Percentiles rank a stretch among this genome's conserved stretches.
Evolutionary conservation across 2,329 filamentous ascomycete genomes (phyloP).

Genomic region (Apiospora sp.): DNA sequence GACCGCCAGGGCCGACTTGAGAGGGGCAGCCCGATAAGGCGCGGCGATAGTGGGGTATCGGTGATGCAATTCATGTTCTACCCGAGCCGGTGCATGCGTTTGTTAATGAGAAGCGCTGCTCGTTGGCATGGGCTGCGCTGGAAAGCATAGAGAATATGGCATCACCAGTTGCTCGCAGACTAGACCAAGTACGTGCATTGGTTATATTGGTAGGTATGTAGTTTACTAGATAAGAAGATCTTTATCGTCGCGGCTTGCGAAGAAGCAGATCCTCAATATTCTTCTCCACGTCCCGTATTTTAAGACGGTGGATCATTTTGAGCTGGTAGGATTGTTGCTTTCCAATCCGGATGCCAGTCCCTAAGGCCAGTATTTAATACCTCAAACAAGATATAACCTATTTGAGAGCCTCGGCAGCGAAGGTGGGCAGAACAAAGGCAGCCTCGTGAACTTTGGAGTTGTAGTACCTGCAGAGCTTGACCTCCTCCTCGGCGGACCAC

Average conservation of each 20-base stretch:
- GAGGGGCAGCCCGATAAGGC: constrained; percentile 15
- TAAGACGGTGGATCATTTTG: background rate
- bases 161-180: background rate
- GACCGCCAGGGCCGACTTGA: background rate
- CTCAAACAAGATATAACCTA: constrained; percentile 43
- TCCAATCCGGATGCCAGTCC: background rate
- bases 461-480: constrained; percentile 95
- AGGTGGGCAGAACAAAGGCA: constrained; percentile 90
- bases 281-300: background rate
- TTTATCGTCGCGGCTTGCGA: background rate
- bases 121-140: background rate
- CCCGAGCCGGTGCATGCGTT: background rate
- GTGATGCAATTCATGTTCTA: background rate
- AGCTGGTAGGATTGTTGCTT: background rate
- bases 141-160: background rate
- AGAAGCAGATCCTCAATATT: background rate
- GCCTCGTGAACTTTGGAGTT: constrained; percentile 96
- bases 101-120: background rate
- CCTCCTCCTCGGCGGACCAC: constrained; percentile 89
- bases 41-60: constrained; percentile 15
- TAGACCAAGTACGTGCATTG: background rate
- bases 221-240: background rate
- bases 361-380: background rate
- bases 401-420: constrained; percentile 80
- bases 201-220: background rate